Base-by-base conservation (phyloP, 352 stramenopile species). In the Pythium sukuiense region DNA sequence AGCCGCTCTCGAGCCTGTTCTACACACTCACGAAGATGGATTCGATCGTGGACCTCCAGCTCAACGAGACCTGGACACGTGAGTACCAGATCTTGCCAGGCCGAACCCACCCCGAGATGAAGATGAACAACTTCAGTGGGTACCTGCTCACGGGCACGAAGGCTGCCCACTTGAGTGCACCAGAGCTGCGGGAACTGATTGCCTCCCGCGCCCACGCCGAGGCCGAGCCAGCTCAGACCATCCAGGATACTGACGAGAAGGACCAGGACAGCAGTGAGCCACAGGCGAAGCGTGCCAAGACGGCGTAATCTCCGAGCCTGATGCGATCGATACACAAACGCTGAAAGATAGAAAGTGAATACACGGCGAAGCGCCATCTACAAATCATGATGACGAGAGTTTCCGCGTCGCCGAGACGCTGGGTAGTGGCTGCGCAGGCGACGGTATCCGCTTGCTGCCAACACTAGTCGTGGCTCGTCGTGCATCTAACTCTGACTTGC, bases 21-120 rank as follows among this genome's bases (percentile, higher is more conserved):
- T 74, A 79, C 32, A 84, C 77, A 20, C 74, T 98, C 6, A 89
- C 98, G 76, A 87, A 96, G 55, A 94, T 91, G 77, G 76, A 94
- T 27, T 76, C 92, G 30, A 88, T 98, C 7, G 92, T 98, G 53
- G 96, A 98, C 59, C 69, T 99, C 29, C 92, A 97, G 59, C 69
- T 99, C 20, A 98, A 88, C 49, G 94, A 98, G 70, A 98, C 92
- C 13, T 99, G 94, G 93, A 97, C 95, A 55, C 89, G 96, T 35
- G 94, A 98, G 73, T 97, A 98, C 76, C 95, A 99, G 76, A 88
- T 95, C 16, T 61, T 99, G 20, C 92, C 93, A 6, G 92, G 92
- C 16, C 83, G 95, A 14, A 99, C 95, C 32, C 96, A 98, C 78
- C 96, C 96, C 0, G 89, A 94, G 62, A 99, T 99, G 96, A 98